Evolutionary conservation across 2,329 filamentous ascomycete genomes (phyloP), one percentile per base, ranked within the genome.

Genomic region (Penicillium occitanis): DNA sequence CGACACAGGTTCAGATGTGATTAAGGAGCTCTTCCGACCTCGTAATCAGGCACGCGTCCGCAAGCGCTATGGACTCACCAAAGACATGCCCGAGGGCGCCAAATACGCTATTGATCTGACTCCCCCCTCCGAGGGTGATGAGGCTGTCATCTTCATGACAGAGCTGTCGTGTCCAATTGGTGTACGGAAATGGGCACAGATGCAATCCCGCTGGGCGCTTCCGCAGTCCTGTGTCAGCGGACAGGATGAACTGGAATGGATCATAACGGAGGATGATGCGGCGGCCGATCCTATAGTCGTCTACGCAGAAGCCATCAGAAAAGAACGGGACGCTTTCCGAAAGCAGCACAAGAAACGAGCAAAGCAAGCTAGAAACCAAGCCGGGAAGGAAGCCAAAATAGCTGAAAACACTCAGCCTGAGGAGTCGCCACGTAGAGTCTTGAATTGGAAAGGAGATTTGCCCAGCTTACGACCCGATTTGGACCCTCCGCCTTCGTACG

Each of bases 71-170:
- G 70, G 73, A 2, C 71, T 72, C 44, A 48, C 60, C 22, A 70
- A 72, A 8, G 68, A 64, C 14, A 71, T 78, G 5, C 75, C 73
- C 0, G 69, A 75, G 2, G 83, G 81, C 0, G 76, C 90, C 71
- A 82, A 83, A 66, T 90, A 85, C 69, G 77, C 90, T 19, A 71
- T 91, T 42, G 88, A 91, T 69, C 79, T 91, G 13, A 90, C 87
- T 0, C 88, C 88, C 0, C 83, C 85, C 0, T 76, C 76, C 0
- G 84, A 89, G 71, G 89, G 87, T 1, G 87, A 90, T 1, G 88
- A 89, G 13, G 82, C 87, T 10, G 84, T 88, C 1, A 83, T 86
- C 28, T 79, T 86, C 66, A 80, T 88, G 66, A 85, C 85, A 0
- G 83, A 87, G 66, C 71, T 90, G 13, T 88, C 84, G 13, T 83